Evolutionary conservation across 2,329 filamentous ascomycete species (phyloP).

Genomic region (Pseudogymnoascus sp.): DNA sequence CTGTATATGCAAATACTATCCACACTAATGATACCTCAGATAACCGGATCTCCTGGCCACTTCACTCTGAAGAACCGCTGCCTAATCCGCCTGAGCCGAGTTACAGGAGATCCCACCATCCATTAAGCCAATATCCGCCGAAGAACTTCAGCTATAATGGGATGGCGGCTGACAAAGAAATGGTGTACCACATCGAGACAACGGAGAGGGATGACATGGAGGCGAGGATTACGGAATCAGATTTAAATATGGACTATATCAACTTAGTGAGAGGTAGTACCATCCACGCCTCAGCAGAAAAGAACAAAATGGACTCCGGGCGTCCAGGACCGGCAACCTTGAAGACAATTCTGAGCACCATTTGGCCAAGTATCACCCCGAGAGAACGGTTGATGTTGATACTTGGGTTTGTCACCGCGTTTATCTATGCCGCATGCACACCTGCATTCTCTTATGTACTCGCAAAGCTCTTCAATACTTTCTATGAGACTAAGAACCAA

Average conservation of each 20-base stretch:
- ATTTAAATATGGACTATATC: not conserved
- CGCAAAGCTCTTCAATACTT: conserved; percentile 62
- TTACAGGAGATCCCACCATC: not conserved
- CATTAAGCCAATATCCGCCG: not conserved
- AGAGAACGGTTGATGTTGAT: conserved; percentile 48
- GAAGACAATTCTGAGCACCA: conserved; percentile 53
- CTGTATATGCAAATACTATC: conserved; percentile 3
- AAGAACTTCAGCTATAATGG: not conserved
- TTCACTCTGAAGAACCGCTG: not conserved
- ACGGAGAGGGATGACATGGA: not conserved
- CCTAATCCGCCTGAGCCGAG: not conserved
- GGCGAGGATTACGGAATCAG: not conserved
- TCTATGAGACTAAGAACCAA: conserved; percentile 45
- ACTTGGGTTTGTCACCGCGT: conserved; percentile 52
- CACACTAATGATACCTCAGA: not conserved
- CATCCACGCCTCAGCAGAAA: not conserved
- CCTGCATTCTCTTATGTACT: conserved; percentile 73
- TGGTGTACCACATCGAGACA: not conserved
- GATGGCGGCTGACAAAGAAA: not conserved
- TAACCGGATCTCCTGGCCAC: not conserved
- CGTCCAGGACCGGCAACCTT: conserved; percentile 30
- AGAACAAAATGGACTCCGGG: not conserved
- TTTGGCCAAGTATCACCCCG: conserved; percentile 59
- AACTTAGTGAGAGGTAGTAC: not conserved
- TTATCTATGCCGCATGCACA: conserved; percentile 59